These are phyloP conservation scores for Cordyceps fumosorosea DNA, from an alignment of 2,329 filamentous ascomycete genomes.

Conservation along the genomic window DNA sequence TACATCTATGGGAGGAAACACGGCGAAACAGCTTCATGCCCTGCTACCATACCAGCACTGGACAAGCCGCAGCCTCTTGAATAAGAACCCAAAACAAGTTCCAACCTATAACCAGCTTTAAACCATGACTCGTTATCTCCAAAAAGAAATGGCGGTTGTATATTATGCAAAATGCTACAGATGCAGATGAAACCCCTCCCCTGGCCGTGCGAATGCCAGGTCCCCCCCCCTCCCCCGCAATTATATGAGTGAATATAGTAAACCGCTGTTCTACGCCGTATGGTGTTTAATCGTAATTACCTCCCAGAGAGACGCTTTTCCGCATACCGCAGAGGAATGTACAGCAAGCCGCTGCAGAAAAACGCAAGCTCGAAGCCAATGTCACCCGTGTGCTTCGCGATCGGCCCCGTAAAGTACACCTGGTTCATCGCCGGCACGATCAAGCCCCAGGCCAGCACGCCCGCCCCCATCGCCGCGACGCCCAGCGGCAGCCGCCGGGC, in stretches of 20 bases:
- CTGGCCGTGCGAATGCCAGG: no score
- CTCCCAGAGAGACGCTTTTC: constrained; percentile 33
- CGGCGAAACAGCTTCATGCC: no score
- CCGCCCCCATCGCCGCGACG: constrained; percentile 40
- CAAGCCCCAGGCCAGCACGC: constrained; percentile 39
- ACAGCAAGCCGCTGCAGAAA: constrained; percentile 40
- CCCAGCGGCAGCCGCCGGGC: constrained; percentile 39
- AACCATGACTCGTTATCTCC: no score
- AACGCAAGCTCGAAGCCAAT: constrained; percentile 61
- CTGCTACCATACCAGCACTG: no score
- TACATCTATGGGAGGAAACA: no score
- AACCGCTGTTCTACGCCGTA: neutral
- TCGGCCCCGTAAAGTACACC: constrained; percentile 55
- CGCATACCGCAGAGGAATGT: constrained; percentile 39
- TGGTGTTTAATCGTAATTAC: constrained; percentile 9
- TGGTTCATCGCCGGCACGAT: constrained; percentile 55
- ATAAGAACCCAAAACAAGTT: no score
- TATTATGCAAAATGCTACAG: no score
- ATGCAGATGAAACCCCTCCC: no score
- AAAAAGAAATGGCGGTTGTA: no score
- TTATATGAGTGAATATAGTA: neutral
- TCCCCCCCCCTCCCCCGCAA: no score
- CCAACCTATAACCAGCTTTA: no score
- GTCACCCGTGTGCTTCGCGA: constrained; percentile 54
- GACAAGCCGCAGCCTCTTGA: no score